Evolutionary conservation across 2,329 filamentous ascomycete genomes (phyloP).

Genomic region (Alternaria longipes): DNA sequence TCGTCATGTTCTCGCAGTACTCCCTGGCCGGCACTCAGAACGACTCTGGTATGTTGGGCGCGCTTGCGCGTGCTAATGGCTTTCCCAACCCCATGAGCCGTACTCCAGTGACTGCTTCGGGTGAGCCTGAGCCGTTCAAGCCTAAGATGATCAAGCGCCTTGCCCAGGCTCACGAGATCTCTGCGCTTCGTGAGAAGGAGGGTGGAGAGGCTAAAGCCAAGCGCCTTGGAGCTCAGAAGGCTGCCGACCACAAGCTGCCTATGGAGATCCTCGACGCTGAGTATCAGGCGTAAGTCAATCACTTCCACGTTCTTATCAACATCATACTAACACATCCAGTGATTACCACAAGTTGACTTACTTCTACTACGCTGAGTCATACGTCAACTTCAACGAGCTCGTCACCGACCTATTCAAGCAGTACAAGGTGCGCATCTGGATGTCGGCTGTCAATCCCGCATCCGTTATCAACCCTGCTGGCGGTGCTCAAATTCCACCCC

Average conservation of each 20-base stretch:
- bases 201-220: conserved; percentile 98
- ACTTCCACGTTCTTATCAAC: conserved; percentile 28
- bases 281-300: conserved; percentile 87
- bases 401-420: conserved; percentile 99
- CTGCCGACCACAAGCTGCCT: conserved; percentile 89
- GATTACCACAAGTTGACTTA: conserved; percentile 99
- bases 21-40: conserved; percentile 45
- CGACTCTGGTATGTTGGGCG: conserved; percentile 62
- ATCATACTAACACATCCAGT: conserved; percentile 60
- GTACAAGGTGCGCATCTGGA: conserved; percentile 99
- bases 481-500: conserved; percentile 45
- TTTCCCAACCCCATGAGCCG: conserved; percentile 40
- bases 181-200: conserved; percentile 91
- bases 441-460: conserved; percentile 98
- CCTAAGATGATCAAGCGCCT: conserved; percentile 97
- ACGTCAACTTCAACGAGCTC: conserved; percentile 98
- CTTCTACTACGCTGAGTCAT: conserved; percentile 97
- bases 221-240: conserved; percentile 94
- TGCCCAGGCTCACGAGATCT: conserved; percentile 89
- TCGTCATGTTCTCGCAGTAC: conserved; percentile 94
- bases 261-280: conserved; percentile 99
- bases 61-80: conserved; percentile 47
- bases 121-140: conserved; percentile 73
- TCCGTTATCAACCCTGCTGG: conserved; percentile 69
- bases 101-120: conserved; percentile 58